Evolutionary conservation across 495 filamentous ascomycete species (phyloP), one percentile per base, ranked within the genome.

Genomic region (Penicillium tannophilum): DNA sequence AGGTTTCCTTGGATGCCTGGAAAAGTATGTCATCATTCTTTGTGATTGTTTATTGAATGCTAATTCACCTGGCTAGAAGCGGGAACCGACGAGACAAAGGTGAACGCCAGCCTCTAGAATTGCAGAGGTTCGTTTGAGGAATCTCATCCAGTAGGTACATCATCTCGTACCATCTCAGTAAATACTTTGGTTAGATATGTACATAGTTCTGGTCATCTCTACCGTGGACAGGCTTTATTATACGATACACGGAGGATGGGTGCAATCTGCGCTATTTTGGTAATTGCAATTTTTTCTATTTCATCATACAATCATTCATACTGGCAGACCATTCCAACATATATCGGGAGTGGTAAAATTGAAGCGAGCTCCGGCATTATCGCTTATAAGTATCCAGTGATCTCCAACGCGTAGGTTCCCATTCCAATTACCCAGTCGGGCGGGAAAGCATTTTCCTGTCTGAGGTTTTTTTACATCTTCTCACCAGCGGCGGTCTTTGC

Each of bases 401-500:
- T 52, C 64, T 57, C 63, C 65, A 70, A 57, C 65, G 62, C 65
- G 44, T 63, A 52, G 54, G 59, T 59, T 42, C 52, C 51, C 31
- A 55, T 39, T 54, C 54, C 42, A 10, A 43, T 28, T 33, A 36
- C 35, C 39, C 14, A 45, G n/a, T 23, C 30, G 24, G 31, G 20
- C 17, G 9, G 39, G 33, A 30, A 20, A 49, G 7, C 1, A 36
- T 46, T 47, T 20, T 28, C 16, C 7, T 31, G 3, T 33, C 53
- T 24, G 43, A 52, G 57, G 41, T 54, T 20, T 57, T 42, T 64
- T 68, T 66, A 70, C 60, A 70, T 23, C 26, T 47, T 52, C 74
- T 81, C 77, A 56, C 88, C 88, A 52, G 84, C 79, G 66, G 82
- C 84, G 48, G 73, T 77, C 86, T 90, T 91, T 66, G 78, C 77